Evolutionary conservation across 208 protist genomes (phyloP).

Genomic region (Angomonas ambiguus): DNA sequence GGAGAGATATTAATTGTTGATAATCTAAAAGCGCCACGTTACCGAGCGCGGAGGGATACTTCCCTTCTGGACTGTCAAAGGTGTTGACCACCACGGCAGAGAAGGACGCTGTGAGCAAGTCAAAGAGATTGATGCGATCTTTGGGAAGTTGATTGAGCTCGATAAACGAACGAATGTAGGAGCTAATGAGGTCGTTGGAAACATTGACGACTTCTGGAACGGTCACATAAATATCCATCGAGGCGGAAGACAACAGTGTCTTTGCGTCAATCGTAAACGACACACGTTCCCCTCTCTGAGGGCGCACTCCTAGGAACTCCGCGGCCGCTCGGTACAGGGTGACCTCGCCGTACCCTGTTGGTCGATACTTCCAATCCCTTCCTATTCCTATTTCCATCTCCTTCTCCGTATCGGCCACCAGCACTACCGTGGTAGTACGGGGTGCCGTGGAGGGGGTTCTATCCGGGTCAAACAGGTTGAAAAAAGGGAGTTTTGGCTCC

Average conservation of each 20-base stretch:
- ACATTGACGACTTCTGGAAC: conserved; percentile 14
- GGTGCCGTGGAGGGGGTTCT: not conserved
- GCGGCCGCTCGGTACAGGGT: conserved; percentile 71
- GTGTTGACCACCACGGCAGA: conserved; percentile 59
- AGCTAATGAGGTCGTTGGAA: conserved; percentile 12
- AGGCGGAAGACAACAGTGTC: conserved; percentile 2
- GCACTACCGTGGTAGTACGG: conserved; percentile 26
- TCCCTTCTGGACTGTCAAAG: conserved; percentile 65
- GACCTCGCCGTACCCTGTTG: conserved; percentile 73
- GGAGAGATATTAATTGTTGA: conserved; percentile 23
- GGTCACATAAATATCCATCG: conserved; percentile 7
- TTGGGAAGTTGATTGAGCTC: conserved; percentile 39
- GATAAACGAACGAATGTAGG: conserved; percentile 33
- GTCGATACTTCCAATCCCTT: conserved; percentile 72
- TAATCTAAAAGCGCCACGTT: conserved; percentile 90
- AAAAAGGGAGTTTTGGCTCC: not conserved
- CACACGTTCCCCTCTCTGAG: conserved; percentile 62
- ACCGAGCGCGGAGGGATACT: conserved; percentile 88
- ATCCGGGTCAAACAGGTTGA: not conserved
- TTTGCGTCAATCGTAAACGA: conserved; percentile 29
- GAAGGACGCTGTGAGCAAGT: conserved; percentile 19
- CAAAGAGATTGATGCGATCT: conserved; percentile 29
- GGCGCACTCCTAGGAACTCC: conserved; percentile 44
- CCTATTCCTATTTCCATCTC: conserved; percentile 77
- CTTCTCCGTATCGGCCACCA: conserved; percentile 63